phyloP scores from a whole-genome alignment of 2,329 filamentous ascomycete species.

The Stemphylium vesicarium region DNA sequence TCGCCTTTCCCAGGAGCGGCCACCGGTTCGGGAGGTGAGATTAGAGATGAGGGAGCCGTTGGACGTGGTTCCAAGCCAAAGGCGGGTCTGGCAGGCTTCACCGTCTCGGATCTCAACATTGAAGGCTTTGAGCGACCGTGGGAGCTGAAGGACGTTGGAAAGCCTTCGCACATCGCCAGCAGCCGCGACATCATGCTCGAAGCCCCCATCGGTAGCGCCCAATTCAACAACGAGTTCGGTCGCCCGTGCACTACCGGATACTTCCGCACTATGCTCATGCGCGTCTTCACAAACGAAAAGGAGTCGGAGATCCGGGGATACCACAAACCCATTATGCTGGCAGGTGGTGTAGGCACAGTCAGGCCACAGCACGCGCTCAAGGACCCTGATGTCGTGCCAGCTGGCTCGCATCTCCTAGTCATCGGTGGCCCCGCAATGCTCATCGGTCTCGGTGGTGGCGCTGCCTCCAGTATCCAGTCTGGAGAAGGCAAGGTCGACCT shows the following conservation, averaged over 20 bases:
- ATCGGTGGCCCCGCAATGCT: constrained; percentile 97
- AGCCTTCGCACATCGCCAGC: constrained; percentile 89
- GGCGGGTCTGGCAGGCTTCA: constrained; percentile 89
- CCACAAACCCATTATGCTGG: constrained; percentile 99
- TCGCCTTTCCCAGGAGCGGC: constrained; percentile 92
- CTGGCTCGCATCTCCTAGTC: constrained; percentile 90
- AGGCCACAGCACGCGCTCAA: constrained; percentile 91
- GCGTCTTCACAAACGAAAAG: constrained; percentile 66
- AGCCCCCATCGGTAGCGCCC: constrained; percentile 90
- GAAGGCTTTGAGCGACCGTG: constrained; percentile 83
- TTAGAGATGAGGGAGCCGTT: constrained; percentile 92
- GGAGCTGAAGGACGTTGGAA: constrained; percentile 84
- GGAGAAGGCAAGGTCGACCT: constrained; percentile 89
- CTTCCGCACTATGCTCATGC: constrained; percentile 86
- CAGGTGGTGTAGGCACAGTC: constrained; percentile 91
- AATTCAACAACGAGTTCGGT: constrained; percentile 98
- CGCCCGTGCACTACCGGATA: constrained; percentile 86
- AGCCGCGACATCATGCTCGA: constrained; percentile 97
- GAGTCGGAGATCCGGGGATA: constrained; percentile 82
- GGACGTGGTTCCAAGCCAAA: constrained; percentile 92
- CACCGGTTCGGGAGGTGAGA: constrained; percentile 94
- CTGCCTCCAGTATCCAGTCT: constrained; percentile 88
- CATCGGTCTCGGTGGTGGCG: constrained; percentile 93
- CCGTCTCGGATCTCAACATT: constrained; percentile 91
- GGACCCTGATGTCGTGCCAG: constrained; percentile 75